Percentiles rank a stretch among this genome's conserved stretches.
These are phyloP conservation scores for Aegle marmelos DNA, from an alignment of 345 rosid genomes.

Conservation along the genomic window DNA sequence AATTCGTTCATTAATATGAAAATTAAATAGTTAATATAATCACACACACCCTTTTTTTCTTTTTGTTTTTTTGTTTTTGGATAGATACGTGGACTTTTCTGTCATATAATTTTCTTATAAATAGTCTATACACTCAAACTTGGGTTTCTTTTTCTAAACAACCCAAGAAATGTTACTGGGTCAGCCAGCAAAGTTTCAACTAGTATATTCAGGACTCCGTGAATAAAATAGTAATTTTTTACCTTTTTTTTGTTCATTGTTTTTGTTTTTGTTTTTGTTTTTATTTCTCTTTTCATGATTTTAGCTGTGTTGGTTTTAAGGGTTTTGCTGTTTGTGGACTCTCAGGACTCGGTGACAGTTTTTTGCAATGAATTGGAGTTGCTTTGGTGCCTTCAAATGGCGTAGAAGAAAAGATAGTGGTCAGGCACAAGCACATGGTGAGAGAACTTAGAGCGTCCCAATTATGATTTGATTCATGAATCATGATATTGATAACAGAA, in stretches of 20 bases:
- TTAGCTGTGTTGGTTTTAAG: slow-evolving; percentile 18
- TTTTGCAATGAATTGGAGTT: slow-evolving; percentile 49
- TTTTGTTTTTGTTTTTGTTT: neutral
- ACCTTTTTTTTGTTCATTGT: neutral
- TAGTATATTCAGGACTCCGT: neutral
- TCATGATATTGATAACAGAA: too few species aligned
- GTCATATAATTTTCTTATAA: neutral
- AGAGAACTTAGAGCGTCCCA: neutral
- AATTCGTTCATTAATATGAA: too few species aligned
- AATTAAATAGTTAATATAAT: too few species aligned
- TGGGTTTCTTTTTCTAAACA: neutral
- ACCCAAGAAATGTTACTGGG: neutral
- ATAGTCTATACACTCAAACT: neutral
- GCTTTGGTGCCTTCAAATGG: slow-evolving; percentile 44
- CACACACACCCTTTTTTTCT: neutral
- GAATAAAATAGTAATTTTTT: neutral
- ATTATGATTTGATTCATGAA: neutral
- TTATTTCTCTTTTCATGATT: neutral
- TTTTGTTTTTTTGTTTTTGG: too few species aligned
- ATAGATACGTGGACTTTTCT: neutral
- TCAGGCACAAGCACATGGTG: slow-evolving; percentile 48
- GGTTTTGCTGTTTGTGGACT: slow-evolving; percentile 6
- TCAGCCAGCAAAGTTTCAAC: neutral
- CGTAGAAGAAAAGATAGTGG: slow-evolving; percentile 31
- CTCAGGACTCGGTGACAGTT: neutral